Percentiles rank a stretch among this genome's conserved stretches.
Evolutionary conservation across 2,329 filamentous ascomycete genomes (phyloP).

Genomic region (Botrytis porri): DNA sequence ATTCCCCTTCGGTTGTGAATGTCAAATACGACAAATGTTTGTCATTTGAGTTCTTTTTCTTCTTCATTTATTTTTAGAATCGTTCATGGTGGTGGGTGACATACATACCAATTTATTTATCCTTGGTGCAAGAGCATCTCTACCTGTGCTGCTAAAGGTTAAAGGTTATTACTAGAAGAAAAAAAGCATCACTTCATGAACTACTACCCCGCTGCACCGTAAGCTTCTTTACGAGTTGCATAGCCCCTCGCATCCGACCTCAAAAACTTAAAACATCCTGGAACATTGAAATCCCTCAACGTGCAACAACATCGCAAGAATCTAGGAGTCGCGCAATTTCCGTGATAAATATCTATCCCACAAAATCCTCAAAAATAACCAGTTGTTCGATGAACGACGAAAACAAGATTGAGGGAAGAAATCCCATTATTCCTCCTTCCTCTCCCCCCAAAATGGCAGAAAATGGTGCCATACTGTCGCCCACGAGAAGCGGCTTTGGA

Average conservation of each 20-base stretch:
- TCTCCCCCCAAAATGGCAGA: conserved; percentile 20
- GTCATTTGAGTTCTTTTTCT: background rate
- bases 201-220: conserved; percentile 22
- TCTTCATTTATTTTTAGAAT: background rate
- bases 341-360: background rate
- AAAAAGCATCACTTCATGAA: background rate
- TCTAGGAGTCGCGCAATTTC: background rate
- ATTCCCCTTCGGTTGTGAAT: background rate
- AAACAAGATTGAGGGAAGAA: conserved; percentile 3
- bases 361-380: too few species aligned
- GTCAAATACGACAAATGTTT: background rate
- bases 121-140: background rate
- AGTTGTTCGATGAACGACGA: conserved; percentile 10
- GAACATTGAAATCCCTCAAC: background rate
- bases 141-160: too few species aligned
- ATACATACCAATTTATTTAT: background rate
- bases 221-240: conserved; percentile 5
- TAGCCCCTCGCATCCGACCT: background rate
- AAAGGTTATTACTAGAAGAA: background rate
- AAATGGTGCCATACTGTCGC: conserved; percentile 24
- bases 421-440: background rate
- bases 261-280: background rate
- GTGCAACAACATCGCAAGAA: background rate
- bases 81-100: background rate
- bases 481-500: conserved; percentile 12